Conservation (phyloP, 192 early-diverging fungal species). For the Podila epicladia region DNA sequence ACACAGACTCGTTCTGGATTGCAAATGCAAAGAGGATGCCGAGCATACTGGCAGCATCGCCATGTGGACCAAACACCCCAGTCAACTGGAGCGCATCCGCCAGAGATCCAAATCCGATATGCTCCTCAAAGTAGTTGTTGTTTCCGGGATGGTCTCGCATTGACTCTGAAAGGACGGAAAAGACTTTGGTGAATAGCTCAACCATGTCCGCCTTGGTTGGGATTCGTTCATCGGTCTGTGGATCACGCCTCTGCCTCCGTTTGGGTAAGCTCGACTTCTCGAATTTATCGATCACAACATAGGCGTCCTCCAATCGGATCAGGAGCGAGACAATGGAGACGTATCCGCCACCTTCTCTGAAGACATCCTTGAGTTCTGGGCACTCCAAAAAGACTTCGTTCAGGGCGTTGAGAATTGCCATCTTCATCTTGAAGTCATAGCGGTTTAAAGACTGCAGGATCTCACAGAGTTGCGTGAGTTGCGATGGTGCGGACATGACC, state of each 20-base stretch:
- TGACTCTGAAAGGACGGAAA: constrained; percentile 62
- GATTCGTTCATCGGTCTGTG: constrained; percentile 37
- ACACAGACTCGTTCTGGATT: constrained; percentile 56
- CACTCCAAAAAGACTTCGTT: constrained; percentile 59
- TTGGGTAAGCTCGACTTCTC: constrained; percentile 26
- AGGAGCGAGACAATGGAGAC: constrained; percentile 67
- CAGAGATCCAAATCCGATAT: constrained; percentile 63
- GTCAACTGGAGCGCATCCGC: constrained; percentile 69
- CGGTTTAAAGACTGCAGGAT: constrained; percentile 62
- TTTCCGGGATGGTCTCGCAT: constrained; percentile 61
- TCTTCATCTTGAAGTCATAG: constrained; percentile 64
- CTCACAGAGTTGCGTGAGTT: constrained; percentile 67
- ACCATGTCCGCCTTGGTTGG: constrained; percentile 50
- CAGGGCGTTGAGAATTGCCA: constrained; percentile 63
- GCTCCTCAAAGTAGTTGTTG: constrained; percentile 56
- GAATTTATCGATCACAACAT: constrained; percentile 31
- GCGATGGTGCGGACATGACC: constrained; percentile 47
- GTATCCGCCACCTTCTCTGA: constrained; percentile 68
- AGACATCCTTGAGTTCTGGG: constrained; percentile 61
- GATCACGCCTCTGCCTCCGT: constrained; percentile 19
- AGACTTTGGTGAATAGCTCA: constrained; percentile 54
- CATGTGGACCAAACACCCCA: constrained; percentile 53
- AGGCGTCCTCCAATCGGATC: constrained; percentile 62
- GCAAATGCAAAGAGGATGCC: constrained; percentile 69
- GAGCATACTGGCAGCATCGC: constrained; percentile 55